These are phyloP conservation scores for Globisporangium nagaii DNA, from an alignment of 352 stramenopile species.

Conservation along the genomic window DNA sequence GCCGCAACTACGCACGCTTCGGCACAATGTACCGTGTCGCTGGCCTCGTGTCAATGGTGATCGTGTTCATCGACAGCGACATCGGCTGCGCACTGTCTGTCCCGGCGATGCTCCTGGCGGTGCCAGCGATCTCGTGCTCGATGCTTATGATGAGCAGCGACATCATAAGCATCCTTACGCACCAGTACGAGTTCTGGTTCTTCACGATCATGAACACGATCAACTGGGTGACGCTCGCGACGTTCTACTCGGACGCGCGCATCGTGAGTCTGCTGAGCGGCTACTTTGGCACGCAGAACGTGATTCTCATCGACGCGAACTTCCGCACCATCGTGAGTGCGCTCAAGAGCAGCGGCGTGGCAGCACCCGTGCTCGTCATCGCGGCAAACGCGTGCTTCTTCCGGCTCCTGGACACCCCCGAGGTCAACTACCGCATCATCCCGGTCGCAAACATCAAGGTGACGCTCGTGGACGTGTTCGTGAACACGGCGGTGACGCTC, in stretches of 20 bases:
- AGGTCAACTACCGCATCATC: conserved; percentile 9
- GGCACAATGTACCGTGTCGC: conserved; percentile 3
- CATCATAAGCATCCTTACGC: not conserved
- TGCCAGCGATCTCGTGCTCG: conserved; percentile 2
- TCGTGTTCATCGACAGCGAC: not conserved
- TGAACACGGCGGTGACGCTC: conserved; percentile 32
- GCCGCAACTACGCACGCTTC: conserved; percentile 1
- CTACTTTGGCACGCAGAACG: conserved; percentile 4
- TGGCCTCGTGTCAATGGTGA: not conserved
- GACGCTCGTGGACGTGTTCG: conserved; percentile 30
- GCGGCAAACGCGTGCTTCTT: not conserved
- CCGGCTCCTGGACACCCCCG: not conserved
- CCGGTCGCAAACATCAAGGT: conserved; percentile 18
- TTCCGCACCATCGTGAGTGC: conserved; percentile 4
- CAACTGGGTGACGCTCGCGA: conserved; percentile 4
- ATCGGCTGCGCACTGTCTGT: not conserved
- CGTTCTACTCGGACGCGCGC: conserved; percentile 5
- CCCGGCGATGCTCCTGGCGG: not conserved
- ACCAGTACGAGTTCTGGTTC: conserved; percentile 15
- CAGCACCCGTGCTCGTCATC: not conserved
- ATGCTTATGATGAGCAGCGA: conserved; percentile 3
- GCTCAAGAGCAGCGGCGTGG: not conserved
- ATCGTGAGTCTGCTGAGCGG: not conserved
- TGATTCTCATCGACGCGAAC: conserved; percentile 9
- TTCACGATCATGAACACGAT: conserved; percentile 12